Evolutionary conservation across 2,329 filamentous ascomycete species (phyloP), one percentile per base, ranked within the genome.

Genomic region (Colletotrichum kahawae): DNA sequence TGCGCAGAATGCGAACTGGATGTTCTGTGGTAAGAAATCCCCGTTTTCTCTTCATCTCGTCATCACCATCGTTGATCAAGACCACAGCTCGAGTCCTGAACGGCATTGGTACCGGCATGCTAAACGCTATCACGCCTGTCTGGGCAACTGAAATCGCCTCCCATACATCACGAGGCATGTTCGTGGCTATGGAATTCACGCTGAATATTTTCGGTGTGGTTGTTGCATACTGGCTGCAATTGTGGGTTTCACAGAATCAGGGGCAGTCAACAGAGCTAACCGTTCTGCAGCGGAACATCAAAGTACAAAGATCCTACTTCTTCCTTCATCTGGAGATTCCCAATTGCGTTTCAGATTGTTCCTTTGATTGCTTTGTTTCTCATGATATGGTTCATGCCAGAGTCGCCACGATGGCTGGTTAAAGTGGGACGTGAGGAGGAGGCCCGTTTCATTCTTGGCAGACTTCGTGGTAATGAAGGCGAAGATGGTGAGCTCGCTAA

Each of bases 151-250:
- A 94, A 82, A 93, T 91, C 1, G 90, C 92, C 1, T 90, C 93
- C 51, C 91, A 94, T 79, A 93, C 89, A 0, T 92, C 90, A 3
- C 89, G 93, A 54, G 93, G 93, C 7, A 88, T 92, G 63, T 93
- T 94, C 77, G 91, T 95, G 71, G 91, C 92, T 12, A 92, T 94
- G 69, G 93, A 95, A 79, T 95, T 95, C 77, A 94, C 92, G 0
- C 82, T 94, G 10, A 95, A 95, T 16, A 74, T 74, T 9, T 74
- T 74, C 13, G 71, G 71, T 13, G 66, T 79, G 84, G 89, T 82
- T 0, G 82, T 85, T 4, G 83, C 83, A 4, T 94, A 94, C 77
- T 93, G 91, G 91, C 81, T 88, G 8, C 86, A 88, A 78, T 92
- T 90, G 81, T 82, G 62, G 78, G 80, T 75, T 27, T 7, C n/a